These are phyloP conservation scores for Iris macrosiphon DNA, from an alignment of 106 monocot species.

Conservation along the genomic window DNA sequence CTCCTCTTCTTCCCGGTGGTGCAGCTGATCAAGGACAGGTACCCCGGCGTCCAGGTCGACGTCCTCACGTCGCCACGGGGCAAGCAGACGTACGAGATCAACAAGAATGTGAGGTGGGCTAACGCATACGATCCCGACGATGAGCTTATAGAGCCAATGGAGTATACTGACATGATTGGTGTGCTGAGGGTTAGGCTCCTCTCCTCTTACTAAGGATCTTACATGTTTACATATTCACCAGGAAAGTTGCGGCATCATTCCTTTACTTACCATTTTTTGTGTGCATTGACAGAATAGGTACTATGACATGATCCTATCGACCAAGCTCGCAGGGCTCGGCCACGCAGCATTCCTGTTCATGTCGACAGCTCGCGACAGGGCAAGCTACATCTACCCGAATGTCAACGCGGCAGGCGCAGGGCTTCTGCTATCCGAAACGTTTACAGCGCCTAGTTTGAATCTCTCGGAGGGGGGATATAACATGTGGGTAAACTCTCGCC, in stretches of 20 bases:
- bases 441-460: constrained; percentile 44
- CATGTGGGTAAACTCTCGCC: constrained; percentile 41
- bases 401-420: constrained; percentile 84
- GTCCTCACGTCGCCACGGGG: constrained; percentile 59
- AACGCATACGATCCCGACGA: constrained; percentile 64
- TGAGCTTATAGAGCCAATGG: constrained; percentile 62
- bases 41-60: constrained; percentile 78
- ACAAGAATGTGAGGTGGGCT: constrained; percentile 91
- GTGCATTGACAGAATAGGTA: constrained; percentile 47
- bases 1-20: constrained; percentile 76
- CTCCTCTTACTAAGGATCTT: neutral
- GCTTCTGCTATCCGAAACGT: constrained; percentile 57
- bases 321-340: constrained; percentile 65
- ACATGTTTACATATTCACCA: neutral
- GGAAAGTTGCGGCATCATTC: neutral
- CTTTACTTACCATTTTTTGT: neutral
- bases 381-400: constrained; percentile 81
- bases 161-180: constrained; percentile 81
- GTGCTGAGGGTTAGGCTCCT: constrained; percentile 42
- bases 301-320: constrained; percentile 81
- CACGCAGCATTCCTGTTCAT: constrained; percentile 86
- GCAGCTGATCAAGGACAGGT: constrained; percentile 76
- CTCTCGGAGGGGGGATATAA: constrained; percentile 76
- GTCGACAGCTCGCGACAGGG: constrained; percentile 66
- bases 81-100: constrained; percentile 81